Conservation (phyloP, 2,329 filamentous ascomycete species). For the Elsinoe australis region DNA sequence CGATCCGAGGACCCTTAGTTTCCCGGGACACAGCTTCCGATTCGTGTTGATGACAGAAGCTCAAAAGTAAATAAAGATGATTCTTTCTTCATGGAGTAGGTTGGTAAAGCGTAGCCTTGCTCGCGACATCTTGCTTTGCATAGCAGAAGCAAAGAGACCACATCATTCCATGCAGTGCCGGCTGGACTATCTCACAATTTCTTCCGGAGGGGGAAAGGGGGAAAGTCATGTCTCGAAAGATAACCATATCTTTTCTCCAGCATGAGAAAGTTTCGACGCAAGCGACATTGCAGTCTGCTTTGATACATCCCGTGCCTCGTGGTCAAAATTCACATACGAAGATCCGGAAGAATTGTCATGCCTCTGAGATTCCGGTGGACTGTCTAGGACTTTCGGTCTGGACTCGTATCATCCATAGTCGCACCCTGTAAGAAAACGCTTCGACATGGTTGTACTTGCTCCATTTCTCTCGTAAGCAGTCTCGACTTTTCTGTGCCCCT, state of each 20-base stretch:
- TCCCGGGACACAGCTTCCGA: not conserved
- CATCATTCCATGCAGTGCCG: too few relatives aligned
- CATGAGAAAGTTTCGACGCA: not conserved
- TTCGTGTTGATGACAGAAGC: not conserved
- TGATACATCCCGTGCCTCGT: not conserved
- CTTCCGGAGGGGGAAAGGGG: constrained; percentile 3
- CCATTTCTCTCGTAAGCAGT: not conserved
- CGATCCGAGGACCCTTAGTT: not conserved
- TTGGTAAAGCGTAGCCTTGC: too few relatives aligned
- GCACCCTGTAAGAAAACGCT: not conserved
- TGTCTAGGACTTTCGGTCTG: not conserved
- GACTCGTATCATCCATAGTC: not conserved
- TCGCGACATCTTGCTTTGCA: not conserved
- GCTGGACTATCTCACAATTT: too few relatives aligned
- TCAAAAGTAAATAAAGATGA: not conserved
- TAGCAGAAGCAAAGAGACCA: not conserved
- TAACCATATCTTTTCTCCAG: not conserved
- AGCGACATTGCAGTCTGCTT: constrained; percentile 1
- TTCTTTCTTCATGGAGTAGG: not conserved
- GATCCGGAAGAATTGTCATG: too few relatives aligned
- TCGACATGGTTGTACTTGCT: not conserved
- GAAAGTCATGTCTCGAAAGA: not conserved
- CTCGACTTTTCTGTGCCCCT: not conserved
- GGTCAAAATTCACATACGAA: too few relatives aligned
- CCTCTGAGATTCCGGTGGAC: not conserved